These are phyloP conservation scores for Diplosphaera chodatii DNA, from an alignment of 139 green algal species.

Conservation along the genomic window DNA sequence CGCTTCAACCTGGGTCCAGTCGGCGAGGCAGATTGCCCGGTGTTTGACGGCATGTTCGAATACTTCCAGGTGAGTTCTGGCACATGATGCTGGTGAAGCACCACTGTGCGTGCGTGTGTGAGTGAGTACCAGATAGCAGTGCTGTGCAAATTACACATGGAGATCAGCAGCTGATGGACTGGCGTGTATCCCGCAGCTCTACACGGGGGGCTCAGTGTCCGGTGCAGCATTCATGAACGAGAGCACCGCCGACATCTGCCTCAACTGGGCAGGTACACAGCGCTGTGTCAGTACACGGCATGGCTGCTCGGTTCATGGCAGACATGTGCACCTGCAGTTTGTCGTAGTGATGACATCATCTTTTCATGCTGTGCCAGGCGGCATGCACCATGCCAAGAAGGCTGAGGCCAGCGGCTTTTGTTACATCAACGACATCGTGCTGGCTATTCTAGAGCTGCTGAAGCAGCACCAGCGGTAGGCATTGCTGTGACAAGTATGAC, in stretches of 20 bases:
- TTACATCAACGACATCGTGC: slow-evolving; percentile 99
- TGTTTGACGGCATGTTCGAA: slow-evolving; percentile 97
- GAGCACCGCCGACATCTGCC: slow-evolving; percentile 70
- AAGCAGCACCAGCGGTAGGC: slow-evolving; percentile 62
- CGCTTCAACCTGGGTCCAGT: slow-evolving; percentile 95
- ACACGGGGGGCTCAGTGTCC: slow-evolving; percentile 84
- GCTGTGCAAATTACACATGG: no score
- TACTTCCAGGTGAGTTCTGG: slow-evolving; percentile 91
- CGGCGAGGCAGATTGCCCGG: slow-evolving; percentile 88
- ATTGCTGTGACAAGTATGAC: no score
- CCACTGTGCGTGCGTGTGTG: no score
- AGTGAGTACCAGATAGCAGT: no score
- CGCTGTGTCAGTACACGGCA: no score
- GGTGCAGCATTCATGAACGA: slow-evolving; percentile 87
- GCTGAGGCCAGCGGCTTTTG: slow-evolving; percentile 81
- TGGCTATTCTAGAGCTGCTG: slow-evolving; percentile 93
- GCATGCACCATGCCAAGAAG: slow-evolving; percentile 97
- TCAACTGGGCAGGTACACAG: slow-evolving; percentile 83
- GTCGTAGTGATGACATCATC: no score
- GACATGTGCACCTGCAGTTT: no score
- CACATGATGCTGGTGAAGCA: no score
- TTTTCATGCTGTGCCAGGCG: no score
- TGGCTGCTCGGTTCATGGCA: no score
- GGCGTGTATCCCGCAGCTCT: slow-evolving; percentile 45
- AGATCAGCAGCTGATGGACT: no score